Percentiles rank a stretch among this genome's conserved stretches.
phyloP scores from a whole-genome alignment of 2,329 filamentous ascomycete species.

The Fusarium drepaniforme region DNA sequence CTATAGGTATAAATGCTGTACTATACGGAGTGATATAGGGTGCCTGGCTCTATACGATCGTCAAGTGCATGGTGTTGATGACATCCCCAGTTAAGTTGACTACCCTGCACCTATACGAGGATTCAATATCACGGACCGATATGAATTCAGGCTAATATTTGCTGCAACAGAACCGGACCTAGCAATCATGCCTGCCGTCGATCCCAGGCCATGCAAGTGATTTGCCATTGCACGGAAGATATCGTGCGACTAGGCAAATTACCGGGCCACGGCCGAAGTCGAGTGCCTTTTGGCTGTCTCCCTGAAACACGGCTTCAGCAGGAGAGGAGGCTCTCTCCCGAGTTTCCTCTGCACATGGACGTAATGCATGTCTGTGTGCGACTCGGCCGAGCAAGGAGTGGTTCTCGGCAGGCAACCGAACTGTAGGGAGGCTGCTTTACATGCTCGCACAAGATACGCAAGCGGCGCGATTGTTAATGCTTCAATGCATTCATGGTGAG shows the following conservation, averaged over 20 bases:
- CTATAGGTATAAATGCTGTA: background rate
- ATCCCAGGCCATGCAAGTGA: conserved; percentile 21
- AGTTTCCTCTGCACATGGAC: background rate
- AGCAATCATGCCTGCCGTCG: conserved; percentile 22
- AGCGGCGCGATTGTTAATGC: background rate
- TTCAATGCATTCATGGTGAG: conserved; percentile 2
- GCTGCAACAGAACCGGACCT: background rate
- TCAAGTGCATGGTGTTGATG: background rate
- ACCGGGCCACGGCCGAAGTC: background rate
- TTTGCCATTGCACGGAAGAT: background rate
- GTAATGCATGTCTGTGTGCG: background rate
- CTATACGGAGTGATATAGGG: background rate
- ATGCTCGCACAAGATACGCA: conserved; percentile 17
- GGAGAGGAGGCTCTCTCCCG: background rate
- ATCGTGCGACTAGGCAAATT: background rate
- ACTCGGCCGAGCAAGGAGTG: conserved; percentile 21
- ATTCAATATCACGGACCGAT: background rate
- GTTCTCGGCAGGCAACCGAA: conserved; percentile 3
- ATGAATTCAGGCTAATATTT: conserved; percentile 14
- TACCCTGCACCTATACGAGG: conserved; percentile 20
- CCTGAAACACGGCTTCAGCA: background rate
- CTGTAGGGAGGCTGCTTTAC: conserved; percentile 13
- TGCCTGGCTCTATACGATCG: background rate
- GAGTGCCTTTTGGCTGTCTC: background rate
- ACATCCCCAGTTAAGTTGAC: background rate